phyloP scores from a whole-genome alignment of 2,329 filamentous ascomycete genomes.

The Alternaria brassicicola region DNA sequence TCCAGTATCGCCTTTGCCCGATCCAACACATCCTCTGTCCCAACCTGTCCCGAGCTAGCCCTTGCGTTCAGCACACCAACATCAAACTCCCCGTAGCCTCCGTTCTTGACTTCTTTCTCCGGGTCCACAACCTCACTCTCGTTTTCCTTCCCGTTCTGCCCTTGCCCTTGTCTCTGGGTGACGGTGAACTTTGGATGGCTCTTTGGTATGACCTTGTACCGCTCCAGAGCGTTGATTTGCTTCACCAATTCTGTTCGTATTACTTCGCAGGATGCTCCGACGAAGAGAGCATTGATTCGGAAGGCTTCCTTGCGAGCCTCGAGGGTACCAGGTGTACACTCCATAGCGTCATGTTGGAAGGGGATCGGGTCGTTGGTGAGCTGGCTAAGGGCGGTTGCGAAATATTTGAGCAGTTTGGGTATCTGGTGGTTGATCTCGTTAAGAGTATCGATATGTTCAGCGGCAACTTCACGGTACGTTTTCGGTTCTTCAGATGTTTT shows the following conservation, averaged over 20 bases:
- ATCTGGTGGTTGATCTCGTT: constrained; percentile 37
- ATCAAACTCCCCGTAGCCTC: constrained; percentile 67
- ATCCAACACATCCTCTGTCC: constrained; percentile 81
- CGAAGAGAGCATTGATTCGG: constrained; percentile 65
- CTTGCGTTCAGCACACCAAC: constrained; percentile 89
- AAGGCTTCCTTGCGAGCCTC: constrained; percentile 51
- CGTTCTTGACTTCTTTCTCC: constrained; percentile 49
- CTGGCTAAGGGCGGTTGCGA: constrained; percentile 78
- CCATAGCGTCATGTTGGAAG: constrained; percentile 41
- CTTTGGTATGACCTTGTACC: constrained; percentile 41
- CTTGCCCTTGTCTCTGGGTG: constrained; percentile 3
- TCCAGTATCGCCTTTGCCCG: constrained; percentile 64
- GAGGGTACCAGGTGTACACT: constrained; percentile 42
- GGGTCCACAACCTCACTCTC: constrained; percentile 22
- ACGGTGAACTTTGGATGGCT: constrained; percentile 28
- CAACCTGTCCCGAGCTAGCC: constrained; percentile 78
- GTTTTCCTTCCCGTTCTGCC: constrained; percentile 13
- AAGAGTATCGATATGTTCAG: constrained; percentile 42
- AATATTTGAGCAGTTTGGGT: constrained; percentile 69
- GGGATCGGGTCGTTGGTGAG: constrained; percentile 59
- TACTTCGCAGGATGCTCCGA: constrained; percentile 72
- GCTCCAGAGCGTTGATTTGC: constrained; percentile 41
- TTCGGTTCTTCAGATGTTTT: constrained; percentile 18
- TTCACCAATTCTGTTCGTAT: constrained; percentile 34
- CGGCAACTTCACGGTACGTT: constrained; percentile 40